These are phyloP conservation scores for Apostasia ramifera DNA, from an alignment of 106 monocot genomes.

Conservation along the genomic window DNA sequence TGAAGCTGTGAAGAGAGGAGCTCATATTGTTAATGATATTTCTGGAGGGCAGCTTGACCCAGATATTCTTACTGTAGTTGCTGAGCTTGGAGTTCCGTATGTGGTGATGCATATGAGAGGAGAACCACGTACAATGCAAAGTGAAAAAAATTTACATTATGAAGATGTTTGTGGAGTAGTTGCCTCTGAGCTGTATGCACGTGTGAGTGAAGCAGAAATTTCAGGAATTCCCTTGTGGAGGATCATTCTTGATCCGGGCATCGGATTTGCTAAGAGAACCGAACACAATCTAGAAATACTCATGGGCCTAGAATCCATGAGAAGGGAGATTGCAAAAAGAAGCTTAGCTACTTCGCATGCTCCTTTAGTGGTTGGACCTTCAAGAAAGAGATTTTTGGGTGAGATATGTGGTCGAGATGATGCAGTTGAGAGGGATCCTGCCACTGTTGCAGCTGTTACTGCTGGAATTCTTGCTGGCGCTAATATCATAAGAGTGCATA, in stretches of 20 bases:
- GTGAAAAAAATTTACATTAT: constrained; percentile 51
- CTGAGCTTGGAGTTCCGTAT: constrained; percentile 59
- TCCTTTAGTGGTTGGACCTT: constrained; percentile 74
- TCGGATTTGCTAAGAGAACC: constrained; percentile 76
- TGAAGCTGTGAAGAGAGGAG: constrained; percentile 73
- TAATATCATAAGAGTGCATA: constrained; percentile 85
- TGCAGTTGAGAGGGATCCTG: constrained; percentile 81
- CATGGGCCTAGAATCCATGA: constrained; percentile 35
- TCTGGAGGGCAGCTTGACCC: constrained; percentile 82
- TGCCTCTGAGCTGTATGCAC: constrained; percentile 45
- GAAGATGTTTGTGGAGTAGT: constrained; percentile 65
- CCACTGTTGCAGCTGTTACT: constrained; percentile 60
- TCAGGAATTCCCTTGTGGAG: constrained; percentile 84
- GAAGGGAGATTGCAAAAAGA: constrained; percentile 40
- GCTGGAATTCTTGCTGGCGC: constrained; percentile 73
- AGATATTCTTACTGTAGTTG: constrained; percentile 42
- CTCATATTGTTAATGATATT: constrained; percentile 86
- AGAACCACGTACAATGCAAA: constrained; percentile 87
- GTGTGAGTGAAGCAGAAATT: constrained; percentile 55
- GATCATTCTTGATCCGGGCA: constrained; percentile 77
- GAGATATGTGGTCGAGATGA: constrained; percentile 50
- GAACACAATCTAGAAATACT: constrained; percentile 73
- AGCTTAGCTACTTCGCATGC: constrained; percentile 54
- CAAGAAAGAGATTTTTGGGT: constrained; percentile 89
- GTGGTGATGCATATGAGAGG: constrained; percentile 92